phyloP scores from a whole-genome alignment of 2,329 filamentous ascomycete genomes.

The Xylariales sp. region DNA sequence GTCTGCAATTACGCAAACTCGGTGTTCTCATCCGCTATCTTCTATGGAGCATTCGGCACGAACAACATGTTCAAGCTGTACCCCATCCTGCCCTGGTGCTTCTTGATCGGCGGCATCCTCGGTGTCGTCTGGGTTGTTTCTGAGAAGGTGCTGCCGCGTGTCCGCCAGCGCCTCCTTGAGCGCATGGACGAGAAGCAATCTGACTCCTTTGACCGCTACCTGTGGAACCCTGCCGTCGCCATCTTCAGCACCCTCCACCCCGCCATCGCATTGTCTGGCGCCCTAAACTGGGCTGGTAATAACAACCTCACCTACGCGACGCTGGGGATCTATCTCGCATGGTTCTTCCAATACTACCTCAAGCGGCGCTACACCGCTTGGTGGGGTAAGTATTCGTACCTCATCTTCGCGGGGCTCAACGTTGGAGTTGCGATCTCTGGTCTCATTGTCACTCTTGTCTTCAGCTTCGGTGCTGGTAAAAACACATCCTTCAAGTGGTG shows the following conservation, averaged over 20 bases:
- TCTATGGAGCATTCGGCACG: slow-evolving; percentile 1
- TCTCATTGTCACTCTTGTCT: slow-evolving; percentile 11
- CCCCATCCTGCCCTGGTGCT: slow-evolving; percentile 27
- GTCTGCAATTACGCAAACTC: slow-evolving; percentile 4
- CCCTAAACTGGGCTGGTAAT: slow-evolving; percentile 21
- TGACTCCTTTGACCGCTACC: slow-evolving; percentile 13
- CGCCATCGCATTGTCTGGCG: slow-evolving; percentile 20
- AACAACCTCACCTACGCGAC: slow-evolving; percentile 25
- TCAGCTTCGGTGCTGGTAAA: slow-evolving; percentile 14
- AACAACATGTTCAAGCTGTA: slow-evolving; percentile 13
- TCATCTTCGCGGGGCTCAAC: slow-evolving; percentile 18
- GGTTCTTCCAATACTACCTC: slow-evolving; percentile 21
- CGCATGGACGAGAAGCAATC: slow-evolving; percentile 13
- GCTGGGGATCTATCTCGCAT: slow-evolving; percentile 22
- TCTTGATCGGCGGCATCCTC: slow-evolving; percentile 26
- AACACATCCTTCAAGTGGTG: slow-evolving; percentile 6
- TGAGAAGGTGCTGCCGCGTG: slow-evolving; percentile 19
- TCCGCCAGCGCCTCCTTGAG: slow-evolving; percentile 9
- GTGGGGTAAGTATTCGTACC: slow-evolving; percentile 22
- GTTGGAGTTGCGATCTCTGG: slow-evolving; percentile 12
- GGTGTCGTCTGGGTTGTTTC: slow-evolving; percentile 21
- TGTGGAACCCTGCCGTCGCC: slow-evolving; percentile 15
- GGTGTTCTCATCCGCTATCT: slow-evolving; percentile 26
- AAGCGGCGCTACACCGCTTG: slow-evolving; percentile 15
- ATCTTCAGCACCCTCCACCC: slow-evolving; percentile 14